Evolutionary conservation across 2,329 filamentous ascomycete species (phyloP).

Genomic region (Colletotrichum navitas): DNA sequence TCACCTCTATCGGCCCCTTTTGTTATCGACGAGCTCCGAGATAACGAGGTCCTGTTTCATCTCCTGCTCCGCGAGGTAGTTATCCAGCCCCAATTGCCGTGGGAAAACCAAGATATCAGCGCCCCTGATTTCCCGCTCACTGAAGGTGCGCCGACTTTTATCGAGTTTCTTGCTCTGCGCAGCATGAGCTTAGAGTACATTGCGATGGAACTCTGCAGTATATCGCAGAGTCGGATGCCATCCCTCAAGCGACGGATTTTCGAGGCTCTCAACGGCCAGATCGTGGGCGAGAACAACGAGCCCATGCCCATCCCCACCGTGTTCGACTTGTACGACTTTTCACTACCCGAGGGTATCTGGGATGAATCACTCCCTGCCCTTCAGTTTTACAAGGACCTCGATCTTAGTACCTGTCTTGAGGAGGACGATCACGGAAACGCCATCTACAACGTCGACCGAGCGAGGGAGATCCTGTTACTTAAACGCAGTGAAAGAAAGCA

Average conservation of each 20-base stretch:
- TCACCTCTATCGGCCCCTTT: constrained; percentile 82
- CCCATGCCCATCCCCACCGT: constrained; percentile 78
- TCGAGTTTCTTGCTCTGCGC: constrained; percentile 83
- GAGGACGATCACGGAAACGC: constrained; percentile 67
- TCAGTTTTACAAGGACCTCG: constrained; percentile 73
- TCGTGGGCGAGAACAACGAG: constrained; percentile 75
- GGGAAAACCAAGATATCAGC: constrained; percentile 76
- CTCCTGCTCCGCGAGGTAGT: constrained; percentile 79
- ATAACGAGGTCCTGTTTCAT: constrained; percentile 83
- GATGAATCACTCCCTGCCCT: constrained; percentile 65
- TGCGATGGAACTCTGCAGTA: constrained; percentile 84
- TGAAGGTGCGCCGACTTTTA: constrained; percentile 75
- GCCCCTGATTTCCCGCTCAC: constrained; percentile 77
- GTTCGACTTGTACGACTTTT: constrained; percentile 94
- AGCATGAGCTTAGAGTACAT: constrained; percentile 87
- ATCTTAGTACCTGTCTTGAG: constrained; percentile 74
- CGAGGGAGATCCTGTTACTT: constrained; percentile 80
- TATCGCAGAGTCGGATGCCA: constrained; percentile 77
- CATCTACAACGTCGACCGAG: constrained; percentile 77
- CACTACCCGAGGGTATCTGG: constrained; percentile 67
- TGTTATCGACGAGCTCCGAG: constrained; percentile 83
- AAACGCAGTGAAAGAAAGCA: constrained; percentile 73
- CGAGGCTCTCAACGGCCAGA: constrained; percentile 82
- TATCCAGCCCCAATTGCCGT: constrained; percentile 76
- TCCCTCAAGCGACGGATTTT: constrained; percentile 77